Evolutionary conservation across 2,329 filamentous ascomycete genomes (phyloP).

Genomic region (Plenodomus biglobosus): DNA sequence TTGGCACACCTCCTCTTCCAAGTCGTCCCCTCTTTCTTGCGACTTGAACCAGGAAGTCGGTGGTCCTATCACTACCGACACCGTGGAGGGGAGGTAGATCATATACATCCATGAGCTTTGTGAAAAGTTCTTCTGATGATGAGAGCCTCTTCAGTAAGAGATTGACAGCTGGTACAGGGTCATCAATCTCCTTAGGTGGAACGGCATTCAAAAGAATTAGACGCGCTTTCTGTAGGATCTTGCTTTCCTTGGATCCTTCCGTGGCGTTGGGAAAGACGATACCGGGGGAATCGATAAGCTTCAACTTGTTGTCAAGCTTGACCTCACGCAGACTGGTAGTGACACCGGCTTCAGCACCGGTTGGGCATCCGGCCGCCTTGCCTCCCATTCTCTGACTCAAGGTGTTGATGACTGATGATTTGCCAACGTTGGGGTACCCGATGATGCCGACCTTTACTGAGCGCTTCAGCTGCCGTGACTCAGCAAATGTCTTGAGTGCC

Average conservation of each 20-base stretch:
- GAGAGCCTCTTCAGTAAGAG: constrained; percentile 82
- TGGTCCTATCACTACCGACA: constrained; percentile 72
- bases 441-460: constrained; percentile 90
- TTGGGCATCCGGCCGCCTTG: constrained; percentile 73
- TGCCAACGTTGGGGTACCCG: constrained; percentile 93
- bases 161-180: constrained; percentile 83
- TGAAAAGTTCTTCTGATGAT: constrained; percentile 69
- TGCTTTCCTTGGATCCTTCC: constrained; percentile 51
- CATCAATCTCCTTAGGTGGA: constrained; percentile 90
- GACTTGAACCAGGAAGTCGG: constrained; percentile 91
- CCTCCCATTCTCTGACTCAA: constrained; percentile 75
- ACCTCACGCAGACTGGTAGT: constrained; percentile 86
- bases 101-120: constrained; percentile 81
- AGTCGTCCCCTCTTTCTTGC: constrained; percentile 89
- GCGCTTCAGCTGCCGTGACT: constrained; percentile 80
- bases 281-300: constrained; percentile 88
- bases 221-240: constrained; percentile 75
- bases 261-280: constrained; percentile 80
- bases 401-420: constrained; percentile 95
- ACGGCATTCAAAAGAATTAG: constrained; percentile 88
- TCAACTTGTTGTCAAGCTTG: constrained; percentile 93
- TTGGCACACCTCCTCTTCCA: constrained; percentile 86
- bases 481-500: constrained; percentile 85
- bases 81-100: constrained; percentile 75
- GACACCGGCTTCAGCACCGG: constrained; percentile 87